Percentiles rank a stretch among this genome's conserved stretches.
Evolutionary conservation across 192 early-diverging fungal genomes (phyloP).

Genomic region (Haplosporangium gracile): DNA sequence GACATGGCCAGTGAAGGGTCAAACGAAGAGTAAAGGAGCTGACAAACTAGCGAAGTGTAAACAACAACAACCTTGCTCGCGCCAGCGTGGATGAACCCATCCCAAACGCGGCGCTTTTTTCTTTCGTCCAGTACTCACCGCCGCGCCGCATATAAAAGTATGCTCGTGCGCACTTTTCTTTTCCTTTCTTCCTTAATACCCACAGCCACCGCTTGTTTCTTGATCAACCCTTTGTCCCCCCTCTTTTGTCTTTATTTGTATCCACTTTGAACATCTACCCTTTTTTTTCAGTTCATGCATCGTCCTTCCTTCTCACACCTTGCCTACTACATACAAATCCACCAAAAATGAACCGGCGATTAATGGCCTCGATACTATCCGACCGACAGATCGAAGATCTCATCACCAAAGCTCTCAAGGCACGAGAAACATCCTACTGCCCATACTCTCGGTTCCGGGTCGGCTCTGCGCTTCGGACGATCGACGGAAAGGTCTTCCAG

Average conservation of each 20-base stretch:
- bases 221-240: background rate
- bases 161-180: background rate
- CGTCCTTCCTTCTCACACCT: background rate
- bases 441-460: conserved; percentile 95
- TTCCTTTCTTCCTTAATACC: background rate
- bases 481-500: conserved; percentile 69
- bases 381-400: conserved; percentile 39
- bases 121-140: background rate
- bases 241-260: background rate
- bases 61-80: background rate
- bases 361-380: conserved; percentile 22
- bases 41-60: background rate
- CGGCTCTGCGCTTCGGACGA: conserved; percentile 82
- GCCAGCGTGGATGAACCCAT: background rate
- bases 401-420: conserved; percentile 50
- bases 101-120: background rate
- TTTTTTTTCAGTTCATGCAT: background rate
- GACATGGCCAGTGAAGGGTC: background rate
- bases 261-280: background rate
- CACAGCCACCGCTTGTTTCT: background rate
- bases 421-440: conserved; percentile 79
- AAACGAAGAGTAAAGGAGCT: background rate
- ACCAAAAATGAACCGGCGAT: background rate
- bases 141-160: background rate
- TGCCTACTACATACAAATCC: background rate